Conservation (phyloP, 2,329 filamentous ascomycete genomes). For the Sporothrix brasiliensis region DNA sequence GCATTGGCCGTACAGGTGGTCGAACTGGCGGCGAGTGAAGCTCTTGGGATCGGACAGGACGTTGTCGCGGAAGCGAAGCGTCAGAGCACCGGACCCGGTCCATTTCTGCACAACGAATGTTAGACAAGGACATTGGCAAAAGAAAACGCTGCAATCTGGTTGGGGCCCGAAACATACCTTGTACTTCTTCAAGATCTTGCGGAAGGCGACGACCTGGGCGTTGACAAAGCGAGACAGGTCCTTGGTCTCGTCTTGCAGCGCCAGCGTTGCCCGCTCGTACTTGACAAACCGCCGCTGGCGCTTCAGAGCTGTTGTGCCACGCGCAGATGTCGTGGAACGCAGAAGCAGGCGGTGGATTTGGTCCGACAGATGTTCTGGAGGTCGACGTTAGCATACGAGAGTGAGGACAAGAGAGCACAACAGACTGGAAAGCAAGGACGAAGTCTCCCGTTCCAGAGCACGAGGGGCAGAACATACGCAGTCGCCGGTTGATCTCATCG, state of each 20-base stretch:
- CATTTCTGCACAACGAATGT: conserved; percentile 61
- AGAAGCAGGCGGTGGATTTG: conserved; percentile 53
- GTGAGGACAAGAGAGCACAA: neutral
- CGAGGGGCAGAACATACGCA: conserved; percentile 56
- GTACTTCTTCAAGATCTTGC: conserved; percentile 82
- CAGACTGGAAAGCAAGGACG: neutral
- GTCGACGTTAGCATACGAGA: neutral
- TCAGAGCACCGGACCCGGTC: conserved; percentile 71
- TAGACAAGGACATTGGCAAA: neutral
- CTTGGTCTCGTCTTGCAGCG: conserved; percentile 71
- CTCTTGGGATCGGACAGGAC: conserved; percentile 68
- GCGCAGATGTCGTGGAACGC: conserved; percentile 46
- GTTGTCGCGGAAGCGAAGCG: conserved; percentile 66
- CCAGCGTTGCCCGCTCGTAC: conserved; percentile 56
- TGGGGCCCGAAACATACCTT: conserved; percentile 50
- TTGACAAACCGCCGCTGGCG: conserved; percentile 57
- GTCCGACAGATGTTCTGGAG: conserved; percentile 53
- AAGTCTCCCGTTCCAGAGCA: neutral
- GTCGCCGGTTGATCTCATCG: conserved; percentile 71
- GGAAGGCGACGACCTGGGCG: conserved; percentile 75
- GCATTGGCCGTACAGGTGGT: conserved; percentile 54
- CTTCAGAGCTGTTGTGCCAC: conserved; percentile 48
- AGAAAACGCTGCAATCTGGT: too few relatives aligned
- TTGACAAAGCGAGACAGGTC: conserved; percentile 71
- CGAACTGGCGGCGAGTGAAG: conserved; percentile 70